phyloP scores from a whole-genome alignment of 2,329 filamentous ascomycete species.

The Colletotrichum sp. region DNA sequence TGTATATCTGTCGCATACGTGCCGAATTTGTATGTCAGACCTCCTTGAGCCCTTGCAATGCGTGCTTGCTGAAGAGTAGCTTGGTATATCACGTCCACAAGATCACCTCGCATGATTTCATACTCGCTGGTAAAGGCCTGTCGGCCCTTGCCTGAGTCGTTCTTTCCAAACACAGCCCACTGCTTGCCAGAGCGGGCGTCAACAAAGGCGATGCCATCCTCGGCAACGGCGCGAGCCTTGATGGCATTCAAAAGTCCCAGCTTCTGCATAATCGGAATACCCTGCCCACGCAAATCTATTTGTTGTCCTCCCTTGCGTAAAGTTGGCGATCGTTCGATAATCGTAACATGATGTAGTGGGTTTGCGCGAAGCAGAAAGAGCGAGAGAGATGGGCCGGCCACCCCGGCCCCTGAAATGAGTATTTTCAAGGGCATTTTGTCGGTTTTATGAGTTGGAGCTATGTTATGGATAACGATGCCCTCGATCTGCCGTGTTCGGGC shows the following conservation, averaged over 20 bases:
- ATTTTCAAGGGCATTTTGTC: constrained; percentile 22
- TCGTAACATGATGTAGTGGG: constrained; percentile 39
- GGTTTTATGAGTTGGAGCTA: background rate
- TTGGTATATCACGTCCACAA: constrained; percentile 49
- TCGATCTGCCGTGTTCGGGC: background rate
- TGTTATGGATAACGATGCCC: background rate
- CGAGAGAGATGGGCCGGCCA: constrained; percentile 40
- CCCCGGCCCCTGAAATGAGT: constrained; percentile 43
- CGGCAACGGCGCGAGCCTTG: constrained; percentile 41
- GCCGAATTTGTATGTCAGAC: constrained; percentile 32
- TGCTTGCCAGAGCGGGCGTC: constrained; percentile 39
- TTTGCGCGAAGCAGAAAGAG: constrained; percentile 25
- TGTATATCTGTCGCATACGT: constrained; percentile 29
- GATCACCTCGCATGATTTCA: constrained; percentile 60
- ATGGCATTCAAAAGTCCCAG: constrained; percentile 43
- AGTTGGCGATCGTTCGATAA: constrained; percentile 43
- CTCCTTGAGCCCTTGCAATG: background rate
- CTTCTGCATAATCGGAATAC: constrained; percentile 39
- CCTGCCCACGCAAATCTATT: constrained; percentile 48
- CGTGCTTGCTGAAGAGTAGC: constrained; percentile 24
- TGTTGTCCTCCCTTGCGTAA: constrained; percentile 47
- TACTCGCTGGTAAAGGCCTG: constrained; percentile 51
- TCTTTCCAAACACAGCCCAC: constrained; percentile 43
- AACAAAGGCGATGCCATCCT: constrained; percentile 54
- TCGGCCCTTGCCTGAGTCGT: constrained; percentile 35